phyloP scores from a whole-genome alignment of 495 filamentous ascomycete species.

The Corynascus novoguineensis region DNA sequence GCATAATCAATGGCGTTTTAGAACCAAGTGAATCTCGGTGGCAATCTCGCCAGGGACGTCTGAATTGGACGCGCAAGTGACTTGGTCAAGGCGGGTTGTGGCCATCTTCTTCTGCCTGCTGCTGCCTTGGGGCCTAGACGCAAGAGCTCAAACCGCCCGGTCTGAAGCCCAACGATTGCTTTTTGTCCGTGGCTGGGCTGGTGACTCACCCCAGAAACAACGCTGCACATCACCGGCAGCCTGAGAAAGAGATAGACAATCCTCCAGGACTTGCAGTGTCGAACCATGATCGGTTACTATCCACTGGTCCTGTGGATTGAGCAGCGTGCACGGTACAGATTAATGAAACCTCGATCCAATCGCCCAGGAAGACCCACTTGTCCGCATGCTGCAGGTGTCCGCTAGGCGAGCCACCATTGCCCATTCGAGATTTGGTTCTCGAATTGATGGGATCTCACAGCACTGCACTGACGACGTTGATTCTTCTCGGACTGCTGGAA shows the following conservation, averaged over 20 bases:
- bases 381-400: no score
- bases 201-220: slow-evolving; percentile 1
- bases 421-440: no score
- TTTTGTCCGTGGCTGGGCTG: neutral
- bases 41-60: neutral
- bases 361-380: no score
- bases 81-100: neutral
- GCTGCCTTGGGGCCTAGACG: slow-evolving; percentile 1
- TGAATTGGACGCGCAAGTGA: neutral
- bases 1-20: neutral
- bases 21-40: neutral
- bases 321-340: no score
- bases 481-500: no score
- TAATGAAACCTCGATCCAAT: no score
- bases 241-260: neutral
- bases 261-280: no score
- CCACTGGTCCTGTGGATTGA: no score
- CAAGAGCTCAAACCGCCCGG: neutral
- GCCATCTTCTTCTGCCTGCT: slow-evolving; percentile 7
- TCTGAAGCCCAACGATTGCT: neutral
- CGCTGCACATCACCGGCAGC: neutral
- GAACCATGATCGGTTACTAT: no score
- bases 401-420: no score
- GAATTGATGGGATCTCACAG: no score
- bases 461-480: no score